These are phyloP conservation scores for Pyrenopolyporus hunteri DNA, from an alignment of 495 filamentous ascomycete species.

Conservation along the genomic window DNA sequence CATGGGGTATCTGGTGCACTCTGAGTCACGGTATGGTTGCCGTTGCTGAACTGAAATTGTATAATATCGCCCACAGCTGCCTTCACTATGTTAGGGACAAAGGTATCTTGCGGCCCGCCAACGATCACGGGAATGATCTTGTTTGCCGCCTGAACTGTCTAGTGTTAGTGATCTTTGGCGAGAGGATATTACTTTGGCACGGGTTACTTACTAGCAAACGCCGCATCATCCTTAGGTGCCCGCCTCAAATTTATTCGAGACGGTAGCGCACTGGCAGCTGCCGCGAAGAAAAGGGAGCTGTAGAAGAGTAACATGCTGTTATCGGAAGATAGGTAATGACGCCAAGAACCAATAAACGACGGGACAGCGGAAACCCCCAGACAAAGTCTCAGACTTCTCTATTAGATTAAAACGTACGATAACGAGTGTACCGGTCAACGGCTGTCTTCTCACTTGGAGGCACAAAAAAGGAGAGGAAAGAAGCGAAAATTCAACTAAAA, in stretches of 20 bases:
- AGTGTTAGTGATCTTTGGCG: slow-evolving; percentile 1
- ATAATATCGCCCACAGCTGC: slow-evolving; percentile 54
- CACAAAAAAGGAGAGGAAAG: neutral
- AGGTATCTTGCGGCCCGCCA: slow-evolving; percentile 35
- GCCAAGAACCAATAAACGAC: slow-evolving; percentile 9
- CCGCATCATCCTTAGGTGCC: slow-evolving; percentile 3
- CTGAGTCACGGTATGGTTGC: slow-evolving; percentile 40
- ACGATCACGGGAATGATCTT: slow-evolving; percentile 35
- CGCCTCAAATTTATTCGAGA: slow-evolving; percentile 17
- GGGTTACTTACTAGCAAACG: slow-evolving; percentile 8
- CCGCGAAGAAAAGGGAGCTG: slow-evolving; percentile 16
- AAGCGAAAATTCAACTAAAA: slow-evolving; percentile 11
- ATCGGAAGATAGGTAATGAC: neutral
- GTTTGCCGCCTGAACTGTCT: slow-evolving; percentile 20
- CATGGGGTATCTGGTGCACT: slow-evolving; percentile 55
- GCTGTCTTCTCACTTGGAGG: slow-evolving; percentile 16
- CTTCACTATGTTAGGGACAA: slow-evolving; percentile 47
- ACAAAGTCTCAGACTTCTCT: slow-evolving; percentile 6
- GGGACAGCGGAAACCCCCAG: neutral
- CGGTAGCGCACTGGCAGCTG: slow-evolving; percentile 12
- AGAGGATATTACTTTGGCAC: neutral
- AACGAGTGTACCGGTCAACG: slow-evolving; percentile 30
- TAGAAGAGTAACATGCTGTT: slow-evolving; percentile 12
- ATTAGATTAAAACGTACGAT: slow-evolving; percentile 23
- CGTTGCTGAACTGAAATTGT: slow-evolving; percentile 59